Evolutionary conservation across 306 rosid genomes (phyloP), one percentile per base, ranked within the genome.

Genomic region (Ochetophila trinervis): DNA sequence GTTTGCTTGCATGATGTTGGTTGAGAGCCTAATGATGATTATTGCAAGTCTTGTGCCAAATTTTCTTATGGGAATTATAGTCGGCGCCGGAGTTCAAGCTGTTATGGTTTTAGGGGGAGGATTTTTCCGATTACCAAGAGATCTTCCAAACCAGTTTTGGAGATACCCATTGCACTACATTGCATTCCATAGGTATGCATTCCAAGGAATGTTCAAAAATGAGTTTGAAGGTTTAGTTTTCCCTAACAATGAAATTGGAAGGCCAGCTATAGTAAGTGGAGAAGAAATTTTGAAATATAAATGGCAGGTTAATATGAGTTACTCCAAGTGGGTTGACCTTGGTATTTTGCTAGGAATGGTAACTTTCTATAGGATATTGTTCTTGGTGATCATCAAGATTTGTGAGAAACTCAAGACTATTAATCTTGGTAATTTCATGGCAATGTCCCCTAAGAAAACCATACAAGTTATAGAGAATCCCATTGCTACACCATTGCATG

Each of bases 1-100:
- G 1, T 85, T 79, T 61, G 37, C 84, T 0, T 76, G 87, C 60
- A 57, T 87, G 57, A 68, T 78, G 85, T 37, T 87, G 20, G 95
- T 90, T 3, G 97, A 90, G 75, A 85, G 91, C 76, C 76, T 87
- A 0, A 90, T 87, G 95, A 87, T 90, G 97, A 78, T 84, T 49
- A 84, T 87, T 32, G 90, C 91, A 0, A 78, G 84, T 60, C 49
- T 87, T 2, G 88, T 90, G 15, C 95, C 97, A 2, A 68, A 87
- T 72, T 83, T 73, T 49, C 90, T 90, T 0, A 81, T 87, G 95
- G 97, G 97, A 0, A 85, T 87, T 6, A 90, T 87, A 53, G 50
- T 76, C 0, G 91, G 97, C 15, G 82, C 90, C 37, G 95, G 97
- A 54, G 70, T 87, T 53, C 91, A 85, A 76, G 95, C 87, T 27